Conservation (phyloP, 2,329 filamentous ascomycete species). For the Sclerotinia trifoliorum region DNA sequence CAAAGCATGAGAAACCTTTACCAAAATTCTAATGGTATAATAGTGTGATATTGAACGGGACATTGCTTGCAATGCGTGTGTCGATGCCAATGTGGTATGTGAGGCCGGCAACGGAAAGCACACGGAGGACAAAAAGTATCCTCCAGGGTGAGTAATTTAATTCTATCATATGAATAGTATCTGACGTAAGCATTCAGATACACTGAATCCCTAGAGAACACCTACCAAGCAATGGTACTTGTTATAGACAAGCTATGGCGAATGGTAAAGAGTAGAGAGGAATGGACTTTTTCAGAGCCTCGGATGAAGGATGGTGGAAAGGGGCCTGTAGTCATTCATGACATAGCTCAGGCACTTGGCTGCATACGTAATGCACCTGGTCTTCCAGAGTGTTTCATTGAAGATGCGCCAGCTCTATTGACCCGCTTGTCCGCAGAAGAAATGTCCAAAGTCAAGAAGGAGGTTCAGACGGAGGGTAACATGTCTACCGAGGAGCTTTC, state of each 20-base stretch:
- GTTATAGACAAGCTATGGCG: conserved; percentile 10
- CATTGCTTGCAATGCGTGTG: conserved; percentile 16
- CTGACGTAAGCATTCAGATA: conserved; percentile 8
- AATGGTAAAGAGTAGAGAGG: conserved; percentile 4
- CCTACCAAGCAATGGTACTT: conserved; percentile 11
- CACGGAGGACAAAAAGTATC: conserved; percentile 13
- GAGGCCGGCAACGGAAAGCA: conserved; percentile 15
- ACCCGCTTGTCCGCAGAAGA: conserved; percentile 3
- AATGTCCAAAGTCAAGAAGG: background rate
- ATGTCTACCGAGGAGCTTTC: background rate
- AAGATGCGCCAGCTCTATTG: conserved; percentile 9
- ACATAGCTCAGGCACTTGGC: conserved; percentile 11
- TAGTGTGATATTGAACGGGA: conserved; percentile 12
- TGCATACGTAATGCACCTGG: conserved; percentile 15
- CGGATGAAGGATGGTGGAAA: conserved; percentile 14
- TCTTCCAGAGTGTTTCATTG: conserved; percentile 1
- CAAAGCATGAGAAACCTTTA: background rate
- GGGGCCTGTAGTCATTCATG: conserved; percentile 15
- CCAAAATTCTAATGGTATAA: background rate
- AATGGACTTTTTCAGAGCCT: conserved; percentile 15
- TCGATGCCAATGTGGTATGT: conserved; percentile 15
- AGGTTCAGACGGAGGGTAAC: background rate
- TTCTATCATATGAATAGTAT: background rate
- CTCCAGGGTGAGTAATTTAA: background rate
- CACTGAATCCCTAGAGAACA: conserved; percentile 7